Evolutionary conservation across 2,329 filamentous ascomycete species (phyloP).

Genomic region (Xylaria sp.): DNA sequence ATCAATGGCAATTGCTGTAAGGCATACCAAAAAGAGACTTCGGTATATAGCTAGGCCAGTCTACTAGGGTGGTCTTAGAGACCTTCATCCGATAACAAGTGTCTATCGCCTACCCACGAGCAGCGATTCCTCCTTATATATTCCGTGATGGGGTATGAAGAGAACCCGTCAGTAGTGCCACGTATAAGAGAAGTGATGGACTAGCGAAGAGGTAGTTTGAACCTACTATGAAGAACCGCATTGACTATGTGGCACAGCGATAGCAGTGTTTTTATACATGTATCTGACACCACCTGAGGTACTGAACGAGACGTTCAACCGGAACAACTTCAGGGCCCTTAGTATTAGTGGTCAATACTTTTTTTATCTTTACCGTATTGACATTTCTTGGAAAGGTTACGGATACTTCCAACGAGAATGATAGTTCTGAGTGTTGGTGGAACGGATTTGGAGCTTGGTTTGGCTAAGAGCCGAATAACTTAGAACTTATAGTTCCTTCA

Average conservation of each 20-base stretch:
- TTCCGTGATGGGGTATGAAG: not conserved
- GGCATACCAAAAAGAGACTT: too few species aligned
- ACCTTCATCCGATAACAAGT: too few species aligned
- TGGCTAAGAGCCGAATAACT: not conserved
- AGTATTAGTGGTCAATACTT: too few species aligned
- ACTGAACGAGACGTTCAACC: not conserved
- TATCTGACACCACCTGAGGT: not conserved
- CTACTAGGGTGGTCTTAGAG: too few species aligned
- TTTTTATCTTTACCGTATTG: too few species aligned
- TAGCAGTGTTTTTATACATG: too few species aligned
- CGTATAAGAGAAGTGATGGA: not conserved
- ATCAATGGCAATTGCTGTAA: too few species aligned
- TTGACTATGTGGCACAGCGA: too few species aligned
- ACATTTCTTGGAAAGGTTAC: not conserved
- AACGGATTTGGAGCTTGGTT: not conserved
- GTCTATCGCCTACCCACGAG: too few species aligned
- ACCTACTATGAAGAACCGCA: not conserved
- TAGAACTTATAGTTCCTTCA: not conserved
- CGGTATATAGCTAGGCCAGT: too few species aligned
- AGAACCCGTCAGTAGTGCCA: not conserved
- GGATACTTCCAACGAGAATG: not conserved
- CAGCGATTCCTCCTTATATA: too few species aligned
- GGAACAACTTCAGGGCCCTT: too few species aligned
- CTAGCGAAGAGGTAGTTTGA: not conserved
- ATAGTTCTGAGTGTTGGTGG: not conserved